phyloP scores from a whole-genome alignment of 2,329 filamentous ascomycete genomes.

The Phialemoniopsis sp. region DNA sequence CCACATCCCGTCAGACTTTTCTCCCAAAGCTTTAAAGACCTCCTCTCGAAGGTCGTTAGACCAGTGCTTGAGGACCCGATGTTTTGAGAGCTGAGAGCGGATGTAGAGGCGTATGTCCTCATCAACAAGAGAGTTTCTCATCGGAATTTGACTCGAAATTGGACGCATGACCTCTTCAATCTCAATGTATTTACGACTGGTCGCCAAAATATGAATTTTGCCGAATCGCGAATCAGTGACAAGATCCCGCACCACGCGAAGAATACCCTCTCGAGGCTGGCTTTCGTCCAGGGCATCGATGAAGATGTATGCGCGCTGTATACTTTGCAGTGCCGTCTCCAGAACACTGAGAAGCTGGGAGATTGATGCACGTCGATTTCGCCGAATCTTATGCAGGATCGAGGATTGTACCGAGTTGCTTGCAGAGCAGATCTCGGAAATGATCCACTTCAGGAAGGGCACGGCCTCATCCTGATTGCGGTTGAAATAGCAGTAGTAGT shows the following conservation, averaged over 20 bases:
- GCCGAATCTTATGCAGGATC: slow-evolving; percentile 4
- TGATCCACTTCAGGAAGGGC: slow-evolving; percentile 12
- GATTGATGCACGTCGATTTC: slow-evolving; percentile 6
- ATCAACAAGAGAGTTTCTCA: slow-evolving; percentile 3
- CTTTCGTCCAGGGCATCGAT: slow-evolving; percentile 17
- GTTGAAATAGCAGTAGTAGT: slow-evolving; percentile 15
- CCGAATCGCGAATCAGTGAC: slow-evolving; percentile 5
- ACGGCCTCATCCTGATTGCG: slow-evolving; percentile 10
- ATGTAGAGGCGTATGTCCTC: slow-evolving; percentile 9
- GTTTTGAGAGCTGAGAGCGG: not conserved
- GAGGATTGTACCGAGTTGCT: slow-evolving; percentile 5
- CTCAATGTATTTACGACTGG: slow-evolving; percentile 12
- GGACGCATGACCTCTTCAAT: slow-evolving; percentile 3
- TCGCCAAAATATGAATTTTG: slow-evolving; percentile 10
- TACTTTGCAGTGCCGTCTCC: not conserved
- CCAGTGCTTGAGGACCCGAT: slow-evolving; percentile 5
- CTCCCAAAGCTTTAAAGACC: slow-evolving; percentile 2
- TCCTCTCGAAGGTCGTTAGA: not conserved
- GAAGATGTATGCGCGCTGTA: slow-evolving; percentile 9
- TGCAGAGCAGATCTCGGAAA: slow-evolving; percentile 9
- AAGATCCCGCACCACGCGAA: slow-evolving; percentile 7
- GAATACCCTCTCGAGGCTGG: slow-evolving; percentile 5
- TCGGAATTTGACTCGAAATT: slow-evolving; percentile 2
- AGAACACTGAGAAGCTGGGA: slow-evolving; percentile 7
- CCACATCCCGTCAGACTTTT: slow-evolving; percentile 10